Evolutionary conservation across 371 early-diverging fungal genomes (phyloP).

Genomic region (Mucor saturninus): DNA sequence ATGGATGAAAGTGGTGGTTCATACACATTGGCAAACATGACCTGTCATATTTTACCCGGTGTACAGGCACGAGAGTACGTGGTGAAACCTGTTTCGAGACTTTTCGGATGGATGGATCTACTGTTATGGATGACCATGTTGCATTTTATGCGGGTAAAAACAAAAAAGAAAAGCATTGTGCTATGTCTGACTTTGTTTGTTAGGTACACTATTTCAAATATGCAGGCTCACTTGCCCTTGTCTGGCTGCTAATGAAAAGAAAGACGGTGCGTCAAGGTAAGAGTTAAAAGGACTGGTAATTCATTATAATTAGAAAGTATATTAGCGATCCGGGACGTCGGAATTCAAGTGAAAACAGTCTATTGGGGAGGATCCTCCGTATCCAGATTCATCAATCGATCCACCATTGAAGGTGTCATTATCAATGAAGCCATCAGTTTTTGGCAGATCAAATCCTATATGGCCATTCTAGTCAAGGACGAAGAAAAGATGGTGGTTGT

Average conservation of each 20-base stretch:
- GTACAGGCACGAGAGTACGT: conserved; percentile 21
- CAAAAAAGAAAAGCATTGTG: too few species aligned
- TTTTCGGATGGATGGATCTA: neutral
- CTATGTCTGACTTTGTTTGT: too few species aligned
- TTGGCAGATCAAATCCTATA: conserved; percentile 75
- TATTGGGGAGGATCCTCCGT: conserved; percentile 61
- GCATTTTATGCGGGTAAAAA: neutral
- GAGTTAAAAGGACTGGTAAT: neutral
- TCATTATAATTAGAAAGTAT: conserved; percentile 56
- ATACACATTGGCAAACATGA: conserved; percentile 13
- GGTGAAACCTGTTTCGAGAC: neutral
- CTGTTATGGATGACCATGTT: neutral
- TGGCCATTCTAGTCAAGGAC: conserved; percentile 70
- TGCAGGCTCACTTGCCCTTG: neutral
- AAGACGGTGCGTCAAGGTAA: conserved; percentile 12
- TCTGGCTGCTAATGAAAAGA: conserved; percentile 10
- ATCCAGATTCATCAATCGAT: conserved; percentile 66
- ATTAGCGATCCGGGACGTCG: conserved; percentile 68
- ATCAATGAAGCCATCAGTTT: conserved; percentile 80
- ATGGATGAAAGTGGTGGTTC: neutral
- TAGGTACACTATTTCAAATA: neutral
- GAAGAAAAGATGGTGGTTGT: conserved; percentile 70
- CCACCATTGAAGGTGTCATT: conserved; percentile 67
- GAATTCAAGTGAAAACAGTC: conserved; percentile 69
- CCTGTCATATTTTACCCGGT: conserved; percentile 21